Evolutionary conservation across 805 yeast species (phyloP).

Genomic region (Zygotorulaspora chibaensis): DNA sequence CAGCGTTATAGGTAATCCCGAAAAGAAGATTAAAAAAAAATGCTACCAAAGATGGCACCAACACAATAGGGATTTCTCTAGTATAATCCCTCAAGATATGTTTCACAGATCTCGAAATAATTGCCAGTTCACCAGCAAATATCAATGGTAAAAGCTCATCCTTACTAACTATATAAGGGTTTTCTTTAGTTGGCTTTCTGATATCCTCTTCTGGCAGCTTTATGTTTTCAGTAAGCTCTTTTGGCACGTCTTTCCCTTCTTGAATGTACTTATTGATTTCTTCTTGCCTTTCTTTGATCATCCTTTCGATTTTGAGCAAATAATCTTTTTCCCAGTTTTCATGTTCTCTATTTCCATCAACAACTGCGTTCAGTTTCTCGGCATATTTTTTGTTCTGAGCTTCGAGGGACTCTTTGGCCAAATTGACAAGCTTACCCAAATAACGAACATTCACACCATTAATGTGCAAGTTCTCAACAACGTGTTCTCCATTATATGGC

Average conservation of each 20-base stretch:
- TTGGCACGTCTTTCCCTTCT: conserved; percentile 35
- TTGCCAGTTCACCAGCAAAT: conserved; percentile 50
- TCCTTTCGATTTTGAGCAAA: conserved; percentile 29
- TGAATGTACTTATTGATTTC: conserved; percentile 33
- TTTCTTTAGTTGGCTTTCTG: conserved; percentile 34
- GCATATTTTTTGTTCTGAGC: conserved; percentile 23
- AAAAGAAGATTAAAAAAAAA: conserved; percentile 70
- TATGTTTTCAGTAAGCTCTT: conserved; percentile 32
- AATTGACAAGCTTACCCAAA: conserved; percentile 50
- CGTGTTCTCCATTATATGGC: conserved; percentile 80
- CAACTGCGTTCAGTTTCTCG: conserved; percentile 26
- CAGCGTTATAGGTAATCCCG: conserved; percentile 45
- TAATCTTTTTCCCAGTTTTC: conserved; percentile 33
- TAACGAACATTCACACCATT: conserved; percentile 88
- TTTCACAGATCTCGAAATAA: conserved; percentile 75
- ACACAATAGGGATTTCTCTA: conserved; percentile 44
- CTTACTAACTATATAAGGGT: conserved; percentile 34
- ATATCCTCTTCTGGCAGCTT: conserved; percentile 33
- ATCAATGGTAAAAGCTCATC: conserved; percentile 45
- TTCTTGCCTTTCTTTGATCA: conserved; percentile 36
- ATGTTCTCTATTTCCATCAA: conserved; percentile 30
- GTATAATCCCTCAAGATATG: conserved; percentile 58
- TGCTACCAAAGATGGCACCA: conserved; percentile 57
- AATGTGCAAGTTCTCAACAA: conserved; percentile 64
- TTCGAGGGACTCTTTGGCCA: conserved; percentile 29